Conservation (phyloP, 1,284 basidiomycete species). For the Cronartium quercuum region DNA sequence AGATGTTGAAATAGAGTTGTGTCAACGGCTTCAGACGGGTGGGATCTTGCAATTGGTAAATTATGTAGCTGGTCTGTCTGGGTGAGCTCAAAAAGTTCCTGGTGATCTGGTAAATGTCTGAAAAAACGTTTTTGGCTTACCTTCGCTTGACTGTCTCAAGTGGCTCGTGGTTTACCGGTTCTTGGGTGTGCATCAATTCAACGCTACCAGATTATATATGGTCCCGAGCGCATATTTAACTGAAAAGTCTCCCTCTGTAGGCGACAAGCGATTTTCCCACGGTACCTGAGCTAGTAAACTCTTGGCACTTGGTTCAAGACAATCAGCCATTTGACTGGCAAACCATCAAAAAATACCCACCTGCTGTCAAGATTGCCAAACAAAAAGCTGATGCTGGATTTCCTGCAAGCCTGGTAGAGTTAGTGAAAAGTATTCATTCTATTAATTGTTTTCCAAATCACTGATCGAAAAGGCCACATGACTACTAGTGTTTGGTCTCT, state of each 20-base stretch:
- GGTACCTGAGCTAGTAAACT: slow-evolving; percentile 7
- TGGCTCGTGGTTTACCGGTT: slow-evolving; percentile 35
- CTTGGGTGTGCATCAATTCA: slow-evolving; percentile 13
- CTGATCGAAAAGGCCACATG: not conserved
- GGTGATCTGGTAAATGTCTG: not conserved
- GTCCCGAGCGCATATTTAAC: not conserved
- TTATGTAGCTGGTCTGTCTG: slow-evolving; percentile 24
- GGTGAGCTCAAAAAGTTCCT: not conserved
- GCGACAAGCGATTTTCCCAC: slow-evolving; percentile 25
- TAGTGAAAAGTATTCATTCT: not conserved
- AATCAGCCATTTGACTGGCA: slow-evolving; percentile 35
- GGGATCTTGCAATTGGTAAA: slow-evolving; percentile 32
- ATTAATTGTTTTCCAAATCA: not conserved
- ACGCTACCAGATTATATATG: not conserved
- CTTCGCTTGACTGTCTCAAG: slow-evolving; percentile 3
- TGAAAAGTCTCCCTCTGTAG: not conserved
- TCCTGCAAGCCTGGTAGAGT: slow-evolving; percentile 36
- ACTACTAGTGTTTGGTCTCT: slow-evolving; percentile 25
- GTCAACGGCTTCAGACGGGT: not conserved
- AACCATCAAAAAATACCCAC: slow-evolving; percentile 34
- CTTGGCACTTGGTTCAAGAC: slow-evolving; percentile 21
- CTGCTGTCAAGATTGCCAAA: slow-evolving; percentile 22
- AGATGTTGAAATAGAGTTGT: not conserved
- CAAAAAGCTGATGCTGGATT: slow-evolving; percentile 34
- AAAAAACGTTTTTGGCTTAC: not conserved